Evolutionary conservation across 306 rosid species (phyloP), one percentile per base, ranked within the genome.

Genomic region (Morella rubra): DNA sequence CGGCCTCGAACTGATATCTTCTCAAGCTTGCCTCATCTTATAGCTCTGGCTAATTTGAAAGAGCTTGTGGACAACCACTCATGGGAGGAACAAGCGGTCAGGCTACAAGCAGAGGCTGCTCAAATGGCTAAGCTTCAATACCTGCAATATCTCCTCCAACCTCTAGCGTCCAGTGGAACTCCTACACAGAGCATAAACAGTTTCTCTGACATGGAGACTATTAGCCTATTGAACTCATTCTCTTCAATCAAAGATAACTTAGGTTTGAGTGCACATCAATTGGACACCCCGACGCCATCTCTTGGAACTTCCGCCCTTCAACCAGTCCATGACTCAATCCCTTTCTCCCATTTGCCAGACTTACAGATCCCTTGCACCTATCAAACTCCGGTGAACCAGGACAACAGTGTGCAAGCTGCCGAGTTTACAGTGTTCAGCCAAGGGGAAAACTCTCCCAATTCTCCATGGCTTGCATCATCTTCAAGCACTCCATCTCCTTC

Each of bases 41-140:
- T 92, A 52, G 93, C 93, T 40, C 71, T 92, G 53, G 93, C 91
- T 4, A 90, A 84, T 76, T 82, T 92, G 32, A 90, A 92, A 71
- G 88, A 88, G 69, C 73, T 88, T 32, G 56, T 87, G 18, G 87
- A 88, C 20, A 80, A 83, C 16, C 85, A 81, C 0, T 72, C 82
- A 55, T 89, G 85, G 86, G 87, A 91, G 73, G 91, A 82, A 45
- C 86, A 84, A 8, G 84, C 86, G 60, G 55, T 79, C 71, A 84
- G 83, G 82, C 72, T 87, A 4, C 91, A 87, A 72, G 81, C 85
- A 77, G 91, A 89, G 79, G 85, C 92, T 61, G 80, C 79, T 74
- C 89, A 89, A 81, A 71, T 91, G 54, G 89, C 92, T 3, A 80
- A 66, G 75, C 75, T 88, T 75, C 90, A 92, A 44, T 85, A 76